Conservation (phyloP, 176 grass and related monocot genomes). For the Musa schizocarpa region DNA sequence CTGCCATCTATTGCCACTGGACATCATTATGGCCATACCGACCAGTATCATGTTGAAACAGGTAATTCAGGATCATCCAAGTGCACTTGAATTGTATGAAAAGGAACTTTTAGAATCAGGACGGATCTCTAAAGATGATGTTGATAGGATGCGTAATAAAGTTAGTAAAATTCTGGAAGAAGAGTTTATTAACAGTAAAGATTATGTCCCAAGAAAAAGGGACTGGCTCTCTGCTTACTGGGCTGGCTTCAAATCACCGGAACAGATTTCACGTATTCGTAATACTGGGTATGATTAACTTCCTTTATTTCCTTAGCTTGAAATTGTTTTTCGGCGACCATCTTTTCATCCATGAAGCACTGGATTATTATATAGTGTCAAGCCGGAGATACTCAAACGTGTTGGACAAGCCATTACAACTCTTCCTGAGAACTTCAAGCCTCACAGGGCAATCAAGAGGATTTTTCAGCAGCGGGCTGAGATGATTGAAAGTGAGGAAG, state of each 20-base stretch:
- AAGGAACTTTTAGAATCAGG: conserved; percentile 61
- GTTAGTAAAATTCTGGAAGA: conserved; percentile 77
- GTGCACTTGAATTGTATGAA: conserved; percentile 61
- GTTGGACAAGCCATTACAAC: conserved; percentile 76
- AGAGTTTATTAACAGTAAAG: conserved; percentile 84
- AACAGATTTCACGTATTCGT: conserved; percentile 85
- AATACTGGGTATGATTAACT: conserved; percentile 62
- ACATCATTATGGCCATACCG: background rate
- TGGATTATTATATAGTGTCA: conserved; percentile 45
- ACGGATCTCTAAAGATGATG: conserved; percentile 50
- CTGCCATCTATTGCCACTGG: background rate
- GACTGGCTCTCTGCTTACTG: conserved; percentile 98
- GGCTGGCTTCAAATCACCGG: conserved; percentile 91
- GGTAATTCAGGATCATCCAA: conserved; percentile 91
- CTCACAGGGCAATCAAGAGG: conserved; percentile 90
- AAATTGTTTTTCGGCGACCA: conserved; percentile 1
- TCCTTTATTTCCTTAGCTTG: background rate
- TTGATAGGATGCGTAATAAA: conserved; percentile 65
- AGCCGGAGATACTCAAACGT: conserved; percentile 81
- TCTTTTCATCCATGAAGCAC: conserved; percentile 2
- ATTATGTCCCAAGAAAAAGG: conserved; percentile 71
- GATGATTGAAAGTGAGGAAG: conserved; percentile 81
- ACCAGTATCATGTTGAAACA: conserved; percentile 18
- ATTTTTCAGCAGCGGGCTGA: conserved; percentile 63
- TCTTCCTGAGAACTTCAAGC: conserved; percentile 85